Evolutionary conservation across 2,329 filamentous ascomycete species (phyloP), one percentile per base, ranked within the genome.

Genomic region (Hawksworthiomyces lignivorus): DNA sequence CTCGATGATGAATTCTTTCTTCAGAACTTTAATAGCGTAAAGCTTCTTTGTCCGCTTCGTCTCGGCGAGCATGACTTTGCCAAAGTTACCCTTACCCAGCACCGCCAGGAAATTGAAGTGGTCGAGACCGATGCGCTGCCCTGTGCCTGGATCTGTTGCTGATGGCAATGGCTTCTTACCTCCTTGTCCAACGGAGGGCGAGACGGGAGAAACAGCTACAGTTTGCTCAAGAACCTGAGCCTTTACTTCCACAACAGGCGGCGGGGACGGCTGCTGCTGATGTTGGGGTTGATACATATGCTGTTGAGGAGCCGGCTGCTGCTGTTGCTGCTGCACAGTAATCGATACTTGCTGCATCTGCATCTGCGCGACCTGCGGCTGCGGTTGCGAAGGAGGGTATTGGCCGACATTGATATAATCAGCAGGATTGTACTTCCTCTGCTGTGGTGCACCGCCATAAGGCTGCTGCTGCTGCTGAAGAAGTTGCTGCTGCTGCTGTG

Each of bases 1-100:
- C 61, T 98, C 94, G 48, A 98, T 98, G 59, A 98, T 98, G 62
- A 98, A 98, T 62, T 98, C 92, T 69, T 98, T 98, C 76, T 98
- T 98, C 53, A 98, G 69, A 28, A 98, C 92, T 67, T 98, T 98
- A 64, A 98, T 98, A 44, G 92, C 92, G 61, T 97, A 98, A 7
- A 98, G 72, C 62, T 90, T 85, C 63, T 89, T 87, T 9, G 85
- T 81, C 42, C 80, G 81, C 72, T 98, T 98, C 2, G 92, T 95
- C 67, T 98, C 94, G 3, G 92, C 92, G 62, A 98, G 71, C 92
- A 98, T 98, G 66, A 98, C 92, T 67, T 98, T 98, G 62, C 92
- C 92, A 59, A 98, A 98, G 67, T 98, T 98, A 68, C 92, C 92
- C 67, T 98, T 98, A 59, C 92, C 92, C 50, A 98, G 77, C 41